A percentile compares a stretch with the other conserved stretches of the same genome.
phyloP scores from a whole-genome alignment of 2,329 filamentous ascomycete genomes.

The Calonectria montana region DNA sequence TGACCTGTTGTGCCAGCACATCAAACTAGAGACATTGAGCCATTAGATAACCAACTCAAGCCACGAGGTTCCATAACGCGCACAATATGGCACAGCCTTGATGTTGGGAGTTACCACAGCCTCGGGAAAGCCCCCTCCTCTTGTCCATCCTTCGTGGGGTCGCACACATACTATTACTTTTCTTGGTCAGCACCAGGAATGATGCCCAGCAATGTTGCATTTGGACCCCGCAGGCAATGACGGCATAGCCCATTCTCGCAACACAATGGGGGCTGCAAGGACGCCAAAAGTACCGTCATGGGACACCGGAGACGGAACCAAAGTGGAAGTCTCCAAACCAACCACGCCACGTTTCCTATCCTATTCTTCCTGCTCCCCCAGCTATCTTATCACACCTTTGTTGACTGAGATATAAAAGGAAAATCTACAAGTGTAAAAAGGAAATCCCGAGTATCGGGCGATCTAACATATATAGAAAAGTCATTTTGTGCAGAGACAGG shows the following conservation, averaged over 20 bases:
- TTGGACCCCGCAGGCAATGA: neutral
- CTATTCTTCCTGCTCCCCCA: neutral
- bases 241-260: neutral
- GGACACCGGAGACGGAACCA: neutral
- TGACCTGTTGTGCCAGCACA: neutral
- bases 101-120: neutral
- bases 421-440: constrained; percentile 11
- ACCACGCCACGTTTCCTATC: neutral
- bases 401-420: neutral
- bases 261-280: neutral
- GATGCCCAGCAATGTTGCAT: neutral
- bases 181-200: neutral
- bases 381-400: neutral
- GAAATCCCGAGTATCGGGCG: constrained; percentile 9
- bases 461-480: constrained; percentile 15
- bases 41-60: neutral
- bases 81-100: neutral
- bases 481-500: constrained; percentile 19
- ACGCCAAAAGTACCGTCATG: neutral
- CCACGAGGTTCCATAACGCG: neutral
- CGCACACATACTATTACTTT: neutral
- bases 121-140: neutral
- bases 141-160: neutral
- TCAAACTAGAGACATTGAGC: neutral
- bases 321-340: neutral